Percentiles rank a stretch among this genome's conserved stretches.
Conservation (phyloP, 345 rosid genomes). For the Viola odorata region DNA sequence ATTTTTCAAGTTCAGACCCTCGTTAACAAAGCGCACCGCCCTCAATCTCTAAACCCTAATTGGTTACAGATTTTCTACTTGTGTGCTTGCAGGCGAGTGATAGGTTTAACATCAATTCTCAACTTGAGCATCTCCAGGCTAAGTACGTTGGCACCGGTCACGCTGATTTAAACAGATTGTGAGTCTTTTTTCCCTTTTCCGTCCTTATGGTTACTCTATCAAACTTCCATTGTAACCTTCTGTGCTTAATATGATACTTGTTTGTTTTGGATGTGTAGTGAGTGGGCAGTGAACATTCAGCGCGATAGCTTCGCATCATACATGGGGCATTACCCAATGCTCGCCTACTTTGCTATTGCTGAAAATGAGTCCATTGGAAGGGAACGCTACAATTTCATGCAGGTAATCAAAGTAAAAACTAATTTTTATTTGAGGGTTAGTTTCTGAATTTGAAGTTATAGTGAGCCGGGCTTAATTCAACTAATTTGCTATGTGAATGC, state of each 20-base stretch:
- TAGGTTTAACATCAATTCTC: slow-evolving; percentile 96
- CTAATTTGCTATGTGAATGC: too few species aligned
- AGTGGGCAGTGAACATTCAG: slow-evolving; percentile 93
- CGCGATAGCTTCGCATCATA: slow-evolving; percentile 91
- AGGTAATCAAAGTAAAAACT: slow-evolving; percentile 30
- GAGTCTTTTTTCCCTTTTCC: background rate
- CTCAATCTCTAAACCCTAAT: background rate
- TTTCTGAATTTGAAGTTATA: too few species aligned
- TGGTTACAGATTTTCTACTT: background rate
- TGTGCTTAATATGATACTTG: background rate
- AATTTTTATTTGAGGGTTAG: too few species aligned
- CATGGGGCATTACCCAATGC: slow-evolving; percentile 73
- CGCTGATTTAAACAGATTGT: slow-evolving; percentile 93
- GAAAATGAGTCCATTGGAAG: slow-evolving; percentile 91
- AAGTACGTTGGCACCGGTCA: slow-evolving; percentile 96
- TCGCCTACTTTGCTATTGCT: slow-evolving; percentile 82
- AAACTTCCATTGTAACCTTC: background rate
- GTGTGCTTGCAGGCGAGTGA: slow-evolving; percentile 71
- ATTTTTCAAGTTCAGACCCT: background rate
- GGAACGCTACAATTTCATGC: slow-evolving; percentile 92
- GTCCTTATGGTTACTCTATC: background rate
- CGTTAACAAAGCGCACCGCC: background rate
- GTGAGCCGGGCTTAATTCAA: too few species aligned
- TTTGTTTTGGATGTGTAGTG: slow-evolving; percentile 33
- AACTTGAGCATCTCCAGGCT: slow-evolving; percentile 98